These are phyloP conservation scores for Chaetomium cochliodes DNA, from an alignment of 495 filamentous ascomycete species.

Conservation along the genomic window DNA sequence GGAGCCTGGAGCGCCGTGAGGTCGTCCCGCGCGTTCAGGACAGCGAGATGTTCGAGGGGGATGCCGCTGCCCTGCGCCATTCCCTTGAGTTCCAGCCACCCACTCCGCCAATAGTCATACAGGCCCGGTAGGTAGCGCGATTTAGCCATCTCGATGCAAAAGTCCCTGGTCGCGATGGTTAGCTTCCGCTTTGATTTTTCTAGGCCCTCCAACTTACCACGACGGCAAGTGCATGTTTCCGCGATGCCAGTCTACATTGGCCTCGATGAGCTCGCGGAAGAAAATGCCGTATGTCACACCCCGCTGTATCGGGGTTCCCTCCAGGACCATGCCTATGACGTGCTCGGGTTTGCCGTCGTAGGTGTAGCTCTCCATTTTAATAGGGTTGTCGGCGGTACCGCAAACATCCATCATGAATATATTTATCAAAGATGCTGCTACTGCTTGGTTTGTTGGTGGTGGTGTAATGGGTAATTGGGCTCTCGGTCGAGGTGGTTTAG, in stretches of 20 bases:
- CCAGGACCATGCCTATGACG: not conserved
- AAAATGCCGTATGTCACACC: not conserved
- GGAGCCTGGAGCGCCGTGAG: not conserved
- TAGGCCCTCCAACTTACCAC: not conserved
- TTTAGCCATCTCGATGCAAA: not conserved
- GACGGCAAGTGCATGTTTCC: not conserved
- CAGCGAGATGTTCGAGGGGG: not conserved
- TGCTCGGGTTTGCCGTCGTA: not conserved
- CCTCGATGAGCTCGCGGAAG: slow-evolving; percentile 7
- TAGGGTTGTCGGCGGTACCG: not conserved
- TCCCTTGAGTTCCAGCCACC: not conserved
- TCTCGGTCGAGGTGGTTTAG: not conserved
- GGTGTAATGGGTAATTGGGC: not conserved
- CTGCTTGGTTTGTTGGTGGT: not conserved
- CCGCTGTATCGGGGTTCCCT: not conserved
- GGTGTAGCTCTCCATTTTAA: not conserved
- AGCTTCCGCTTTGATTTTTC: not conserved
- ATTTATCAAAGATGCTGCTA: not conserved
- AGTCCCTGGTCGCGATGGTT: not conserved
- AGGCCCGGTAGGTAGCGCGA: not conserved
- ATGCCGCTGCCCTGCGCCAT: not conserved
- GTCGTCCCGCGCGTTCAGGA: slow-evolving; percentile 13
- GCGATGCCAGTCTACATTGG: not conserved
- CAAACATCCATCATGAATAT: not conserved
- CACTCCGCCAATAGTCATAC: not conserved